Evolutionary conservation across 2,329 filamentous ascomycete species (phyloP).

Genomic region (Exutisphaerella laricina): DNA sequence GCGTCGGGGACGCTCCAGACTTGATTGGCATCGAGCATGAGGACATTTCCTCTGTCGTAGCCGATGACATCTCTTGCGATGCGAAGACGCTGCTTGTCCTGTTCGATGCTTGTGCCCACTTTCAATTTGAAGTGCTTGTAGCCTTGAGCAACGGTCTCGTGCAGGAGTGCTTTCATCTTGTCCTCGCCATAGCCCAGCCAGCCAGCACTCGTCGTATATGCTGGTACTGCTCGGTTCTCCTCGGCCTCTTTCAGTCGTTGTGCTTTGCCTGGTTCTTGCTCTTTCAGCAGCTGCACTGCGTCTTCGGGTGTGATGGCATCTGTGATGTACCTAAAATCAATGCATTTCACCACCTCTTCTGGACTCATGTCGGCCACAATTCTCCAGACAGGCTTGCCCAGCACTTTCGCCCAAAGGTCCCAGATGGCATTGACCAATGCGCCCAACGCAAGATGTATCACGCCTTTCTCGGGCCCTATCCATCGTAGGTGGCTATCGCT

Average conservation of each 20-base stretch:
- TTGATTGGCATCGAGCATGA: constrained; percentile 94
- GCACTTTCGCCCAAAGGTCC: constrained; percentile 89
- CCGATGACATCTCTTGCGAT: constrained; percentile 77
- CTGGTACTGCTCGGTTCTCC: constrained; percentile 69
- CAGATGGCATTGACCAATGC: constrained; percentile 83
- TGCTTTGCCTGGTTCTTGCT: constrained; percentile 61
- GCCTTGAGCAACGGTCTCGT: constrained; percentile 68
- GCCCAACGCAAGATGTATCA: constrained; percentile 85
- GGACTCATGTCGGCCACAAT: constrained; percentile 87
- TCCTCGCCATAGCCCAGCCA: constrained; percentile 90
- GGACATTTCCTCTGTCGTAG: constrained; percentile 72
- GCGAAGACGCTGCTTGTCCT: constrained; percentile 62
- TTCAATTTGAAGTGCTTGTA: constrained; percentile 90
- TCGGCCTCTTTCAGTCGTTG: constrained; percentile 69
- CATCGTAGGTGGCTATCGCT: constrained; percentile 85
- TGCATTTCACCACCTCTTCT: constrained; percentile 78
- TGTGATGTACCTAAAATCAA: constrained; percentile 92
- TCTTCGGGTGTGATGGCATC: constrained; percentile 87
- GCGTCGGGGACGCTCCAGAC: constrained; percentile 85
- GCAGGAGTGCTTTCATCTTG: constrained; percentile 71
- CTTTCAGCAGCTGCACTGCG: constrained; percentile 64
- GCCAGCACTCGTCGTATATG: constrained; percentile 84
- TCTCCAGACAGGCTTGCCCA: constrained; percentile 83
- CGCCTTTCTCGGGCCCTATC: constrained; percentile 92
- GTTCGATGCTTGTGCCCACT: constrained; percentile 67